Base-by-base conservation (phyloP, 108 stramenopile genomes). In the Skeletonema costatum region DNA sequence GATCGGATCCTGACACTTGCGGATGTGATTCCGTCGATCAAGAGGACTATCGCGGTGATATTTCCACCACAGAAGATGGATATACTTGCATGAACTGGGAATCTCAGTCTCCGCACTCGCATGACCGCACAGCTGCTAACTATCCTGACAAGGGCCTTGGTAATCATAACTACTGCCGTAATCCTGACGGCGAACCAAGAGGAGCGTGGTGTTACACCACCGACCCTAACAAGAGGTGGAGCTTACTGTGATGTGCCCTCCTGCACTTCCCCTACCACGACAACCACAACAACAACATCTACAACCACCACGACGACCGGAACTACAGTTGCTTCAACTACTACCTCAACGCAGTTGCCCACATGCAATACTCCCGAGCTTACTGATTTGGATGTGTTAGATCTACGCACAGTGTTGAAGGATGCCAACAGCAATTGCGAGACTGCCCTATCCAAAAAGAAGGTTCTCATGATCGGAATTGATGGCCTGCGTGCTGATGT, bases 181-280 rank as follows among this genome's bases (percentile, higher is more conserved):
- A 71, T 10, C 70, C 70, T 5, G 70, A 71, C 33, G 62, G 62
- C 0, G 62, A 63, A 36, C 32, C 62, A 4, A n/a, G 19, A 14
- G 56, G 66, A 29, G 66, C 66, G 14, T 71, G 70, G 70, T 71
- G 70, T n/a, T 71, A 71, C 70, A 71, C 70, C 14, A 71, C 70
- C 5, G 70, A 71, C 11, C 70, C 70, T n/a, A 19, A 60, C 39
- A 51, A 33, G 39, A 21, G 70, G 9, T 71, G 70, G 70, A 21
- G n/a, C 5, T 13, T 71, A 32, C 19, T 71, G 70, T 25, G 16
- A 62, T 58, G 21, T 25, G 25, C 25, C 25, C 5, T 21, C 62
- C 32, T 63, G 62, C 8, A n/a, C 62, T 63, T 2, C 19, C 14
- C 5, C 62, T 32, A 63, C 62, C 32, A 32, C 62, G 7, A 62